Evolutionary conservation across 2,329 filamentous ascomycete species (phyloP), one percentile per base, ranked within the genome.

Genomic region (Xylaria sp.): DNA sequence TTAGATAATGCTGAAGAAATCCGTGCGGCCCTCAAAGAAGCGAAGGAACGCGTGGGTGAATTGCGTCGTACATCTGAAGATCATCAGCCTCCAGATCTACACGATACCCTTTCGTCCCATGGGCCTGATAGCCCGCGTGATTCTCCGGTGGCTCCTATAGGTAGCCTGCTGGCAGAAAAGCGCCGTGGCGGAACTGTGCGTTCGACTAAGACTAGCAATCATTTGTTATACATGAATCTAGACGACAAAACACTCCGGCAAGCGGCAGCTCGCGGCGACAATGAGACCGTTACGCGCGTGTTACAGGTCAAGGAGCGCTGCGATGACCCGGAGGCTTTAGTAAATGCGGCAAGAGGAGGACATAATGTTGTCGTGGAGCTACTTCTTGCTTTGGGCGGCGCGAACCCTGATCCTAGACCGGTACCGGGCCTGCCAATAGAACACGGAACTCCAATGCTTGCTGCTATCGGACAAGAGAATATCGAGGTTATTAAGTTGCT

Each of bases 401-500:
- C 87, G 13, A 88, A 89, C 62, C 85, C 88, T 0, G 93, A 96
- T 74, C 94, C 94, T 39, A 84, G 87, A 7, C 88, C 92, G 13
- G 80, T 94, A 56, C 76, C 84, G 9, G 85, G 86, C 36, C 84
- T 88, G 67, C 84, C 86, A 33, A 82, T 86, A 51, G 94, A 96
- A 66, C 91, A 92, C 76, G 92, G 94, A 61, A 98, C 95, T 0
- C 96, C 96, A 1, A 97, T 99, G 85, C 87, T 98, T 46, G 94
- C 94, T 67, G 94, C 96, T 1, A 98, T 99, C 72, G 95, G 96
- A 18, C 92, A 95, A 74, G 89, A 90, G 71, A 96, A 97, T 75
- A 87, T 96, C 59, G 92, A 93, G 73, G 93, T 98, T 66, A 89
- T 99, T 54, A 88, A 92, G 66, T 83, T 97, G 12, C 86, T 98